Conservation (phyloP, 2,329 filamentous ascomycete species). For the Zymoseptoria pseudotritici region DNA sequence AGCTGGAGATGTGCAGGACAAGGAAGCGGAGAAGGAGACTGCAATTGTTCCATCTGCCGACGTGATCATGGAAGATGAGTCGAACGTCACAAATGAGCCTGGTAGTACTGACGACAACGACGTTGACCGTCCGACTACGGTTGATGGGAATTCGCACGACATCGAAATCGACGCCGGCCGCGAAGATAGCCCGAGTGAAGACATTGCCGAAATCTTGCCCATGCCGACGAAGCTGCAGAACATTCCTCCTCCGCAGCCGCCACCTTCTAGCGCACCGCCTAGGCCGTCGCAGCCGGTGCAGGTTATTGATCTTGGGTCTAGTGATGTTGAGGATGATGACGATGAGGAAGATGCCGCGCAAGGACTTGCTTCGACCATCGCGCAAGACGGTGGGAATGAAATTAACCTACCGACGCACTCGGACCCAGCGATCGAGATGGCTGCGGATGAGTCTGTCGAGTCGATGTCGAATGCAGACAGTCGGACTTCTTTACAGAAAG, state of each 20-base stretch:
- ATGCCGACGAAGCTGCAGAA: background rate
- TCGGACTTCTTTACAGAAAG: background rate
- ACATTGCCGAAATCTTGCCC: background rate
- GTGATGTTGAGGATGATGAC: slow-evolving; percentile 19
- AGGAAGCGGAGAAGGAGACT: background rate
- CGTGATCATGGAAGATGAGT: background rate
- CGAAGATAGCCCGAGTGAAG: background rate
- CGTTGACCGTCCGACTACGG: background rate
- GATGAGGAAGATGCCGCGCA: slow-evolving; percentile 1
- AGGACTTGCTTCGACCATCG: background rate
- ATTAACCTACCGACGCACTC: background rate
- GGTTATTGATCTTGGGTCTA: slow-evolving; percentile 21
- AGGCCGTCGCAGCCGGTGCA: slow-evolving; percentile 5
- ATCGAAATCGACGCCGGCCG: background rate
- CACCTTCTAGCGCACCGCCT: background rate
- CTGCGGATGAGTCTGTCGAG: background rate
- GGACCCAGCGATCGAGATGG: background rate
- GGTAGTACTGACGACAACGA: background rate
- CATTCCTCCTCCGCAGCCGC: background rate
- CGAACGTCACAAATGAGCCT: background rate
- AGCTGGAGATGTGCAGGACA: background rate
- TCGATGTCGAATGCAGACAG: background rate
- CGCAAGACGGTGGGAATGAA: slow-evolving; percentile 3
- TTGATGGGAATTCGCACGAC: background rate
- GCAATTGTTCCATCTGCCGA: background rate